Evolutionary conservation across 106 monocot genomes (phyloP).

Genomic region (Narthecium ossifragum): DNA sequence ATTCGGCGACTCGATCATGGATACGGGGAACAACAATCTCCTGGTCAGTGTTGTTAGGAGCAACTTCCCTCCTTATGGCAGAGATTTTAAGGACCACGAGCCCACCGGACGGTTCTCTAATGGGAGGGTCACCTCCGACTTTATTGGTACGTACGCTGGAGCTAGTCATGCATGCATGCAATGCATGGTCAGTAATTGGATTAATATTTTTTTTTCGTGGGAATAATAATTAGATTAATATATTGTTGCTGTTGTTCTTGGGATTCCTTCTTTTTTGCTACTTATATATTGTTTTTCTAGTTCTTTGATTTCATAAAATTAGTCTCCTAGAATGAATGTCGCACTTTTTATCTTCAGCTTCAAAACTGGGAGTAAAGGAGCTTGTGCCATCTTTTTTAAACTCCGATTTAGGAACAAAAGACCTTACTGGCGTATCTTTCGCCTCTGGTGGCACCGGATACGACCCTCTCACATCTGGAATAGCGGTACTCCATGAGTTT

Average conservation of each 20-base stretch:
- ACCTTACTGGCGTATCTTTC: constrained; percentile 28
- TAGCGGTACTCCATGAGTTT: constrained; percentile 4
- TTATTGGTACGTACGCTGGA: constrained; percentile 18
- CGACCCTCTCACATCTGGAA: constrained; percentile 17
- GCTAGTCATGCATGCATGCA: not conserved
- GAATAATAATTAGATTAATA: not conserved
- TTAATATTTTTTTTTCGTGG: not conserved
- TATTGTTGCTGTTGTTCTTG: not conserved
- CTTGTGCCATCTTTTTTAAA: constrained; percentile 14
- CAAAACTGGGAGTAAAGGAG: constrained; percentile 21
- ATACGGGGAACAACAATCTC: constrained; percentile 36
- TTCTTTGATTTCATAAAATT: not conserved
- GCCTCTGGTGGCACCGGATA: constrained; percentile 24
- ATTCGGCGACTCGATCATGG: constrained; percentile 29
- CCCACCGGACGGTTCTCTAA: constrained; percentile 44
- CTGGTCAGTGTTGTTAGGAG: constrained; percentile 15
- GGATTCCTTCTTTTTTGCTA: not conserved
- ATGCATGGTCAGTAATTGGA: not conserved
- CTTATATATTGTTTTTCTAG: not conserved
- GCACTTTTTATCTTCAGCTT: not conserved
- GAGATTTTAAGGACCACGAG: constrained; percentile 19
- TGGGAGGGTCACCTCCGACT: constrained; percentile 28
- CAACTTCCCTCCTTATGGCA: constrained; percentile 38
- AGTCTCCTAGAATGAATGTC: not conserved
- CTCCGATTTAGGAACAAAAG: constrained; percentile 6